Evolutionary conservation across 345 rosid species (phyloP).

Genomic region (Ricinus communis): DNA sequence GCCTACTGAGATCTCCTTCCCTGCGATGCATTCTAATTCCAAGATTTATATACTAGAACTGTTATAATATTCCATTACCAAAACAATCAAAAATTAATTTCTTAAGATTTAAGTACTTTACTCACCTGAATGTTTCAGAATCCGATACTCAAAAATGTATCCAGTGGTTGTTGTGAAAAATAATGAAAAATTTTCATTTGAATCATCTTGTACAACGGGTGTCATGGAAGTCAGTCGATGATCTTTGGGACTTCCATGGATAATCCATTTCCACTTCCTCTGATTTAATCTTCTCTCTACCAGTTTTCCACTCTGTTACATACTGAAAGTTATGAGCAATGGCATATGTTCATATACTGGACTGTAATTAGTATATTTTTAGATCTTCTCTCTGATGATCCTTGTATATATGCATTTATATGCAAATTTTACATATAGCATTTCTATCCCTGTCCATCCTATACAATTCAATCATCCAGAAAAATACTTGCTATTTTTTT

Average conservation of each 20-base stretch:
- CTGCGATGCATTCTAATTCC: not conserved
- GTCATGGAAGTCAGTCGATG: constrained; percentile 54
- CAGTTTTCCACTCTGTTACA: constrained; percentile 48
- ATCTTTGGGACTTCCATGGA: constrained; percentile 55
- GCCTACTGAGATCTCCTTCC: not conserved
- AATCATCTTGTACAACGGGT: constrained; percentile 46
- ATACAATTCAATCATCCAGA: not conserved
- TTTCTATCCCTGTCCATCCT: not conserved
- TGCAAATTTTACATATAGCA: not conserved
- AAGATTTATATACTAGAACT: not conserved
- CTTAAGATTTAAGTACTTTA: not conserved
- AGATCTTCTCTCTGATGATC: not conserved
- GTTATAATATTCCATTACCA: not conserved
- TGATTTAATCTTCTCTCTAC: constrained; percentile 53
- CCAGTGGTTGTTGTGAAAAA: constrained; percentile 56
- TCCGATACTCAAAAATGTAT: constrained; percentile 45
- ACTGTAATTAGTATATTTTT: not conserved
- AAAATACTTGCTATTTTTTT: not conserved
- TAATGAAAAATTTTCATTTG: constrained; percentile 40
- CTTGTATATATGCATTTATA: too few species aligned
- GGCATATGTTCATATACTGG: not conserved
- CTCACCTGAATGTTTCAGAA: constrained; percentile 49
- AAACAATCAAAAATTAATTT: not conserved
- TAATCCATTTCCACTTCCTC: constrained; percentile 71
- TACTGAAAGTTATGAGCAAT: constrained; percentile 7